phyloP scores from a whole-genome alignment of 192 early-diverging fungal species.

The Coemansia sp. region DNA sequence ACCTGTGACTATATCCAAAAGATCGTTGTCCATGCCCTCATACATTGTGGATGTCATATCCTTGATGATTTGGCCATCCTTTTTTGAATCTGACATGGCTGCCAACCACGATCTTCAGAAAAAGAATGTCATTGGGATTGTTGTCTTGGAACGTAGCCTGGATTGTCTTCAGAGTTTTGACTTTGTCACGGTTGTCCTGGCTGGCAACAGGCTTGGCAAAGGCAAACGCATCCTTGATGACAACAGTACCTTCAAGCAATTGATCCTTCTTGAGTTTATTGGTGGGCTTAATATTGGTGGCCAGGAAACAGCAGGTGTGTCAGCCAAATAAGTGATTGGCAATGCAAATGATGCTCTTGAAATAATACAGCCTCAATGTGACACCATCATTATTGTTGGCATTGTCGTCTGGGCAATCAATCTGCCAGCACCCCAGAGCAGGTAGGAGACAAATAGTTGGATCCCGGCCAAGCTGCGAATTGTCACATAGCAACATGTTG shows the following conservation, averaged over 20 bases:
- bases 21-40: neutral
- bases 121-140: neutral
- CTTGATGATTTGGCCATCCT: neutral
- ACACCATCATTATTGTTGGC: neutral
- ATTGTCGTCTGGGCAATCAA: neutral
- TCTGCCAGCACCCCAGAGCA: neutral
- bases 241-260: neutral
- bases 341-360: neutral
- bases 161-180: neutral
- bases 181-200: neutral
- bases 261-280: neutral
- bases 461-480: constrained; percentile 11
- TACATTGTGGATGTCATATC: neutral
- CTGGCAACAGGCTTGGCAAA: neutral
- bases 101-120: neutral
- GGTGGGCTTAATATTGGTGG: neutral
- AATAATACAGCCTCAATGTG: neutral
- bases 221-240: constrained; percentile 17
- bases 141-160: neutral
- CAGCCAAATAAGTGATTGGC: constrained; percentile 3
- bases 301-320: constrained; percentile 10
- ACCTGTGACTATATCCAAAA: neutral
- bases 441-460: neutral
- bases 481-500: constrained; percentile 8
- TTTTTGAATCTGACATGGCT: neutral